Evolutionary conservation across 148 eudicot genomes (phyloP).

Genomic region (Tetragonia tetragonoides): DNA sequence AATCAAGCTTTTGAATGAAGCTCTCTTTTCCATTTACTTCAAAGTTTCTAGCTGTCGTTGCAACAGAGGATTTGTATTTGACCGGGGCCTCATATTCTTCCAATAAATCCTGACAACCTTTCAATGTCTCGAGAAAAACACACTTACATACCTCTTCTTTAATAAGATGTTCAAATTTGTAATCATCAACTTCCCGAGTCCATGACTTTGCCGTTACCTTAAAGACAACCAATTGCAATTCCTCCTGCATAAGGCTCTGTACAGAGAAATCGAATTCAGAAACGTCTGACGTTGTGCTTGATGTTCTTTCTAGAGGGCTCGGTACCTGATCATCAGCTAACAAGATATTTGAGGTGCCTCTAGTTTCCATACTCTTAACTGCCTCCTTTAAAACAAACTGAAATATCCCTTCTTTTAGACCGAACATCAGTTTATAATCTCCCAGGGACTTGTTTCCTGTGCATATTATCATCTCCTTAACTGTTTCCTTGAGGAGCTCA

Average conservation of each 20-base stretch:
- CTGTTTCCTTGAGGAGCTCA: slow-evolving; percentile 9
- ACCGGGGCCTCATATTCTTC: not conserved
- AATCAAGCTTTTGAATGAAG: slow-evolving; percentile 31
- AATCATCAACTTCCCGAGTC: slow-evolving; percentile 28
- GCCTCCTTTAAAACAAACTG: slow-evolving; percentile 7
- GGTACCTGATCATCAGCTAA: not conserved
- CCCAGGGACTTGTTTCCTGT: not conserved
- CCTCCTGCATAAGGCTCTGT: slow-evolving; percentile 31
- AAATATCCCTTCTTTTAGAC: slow-evolving; percentile 8
- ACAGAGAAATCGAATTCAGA: not conserved
- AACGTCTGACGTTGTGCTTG: not conserved
- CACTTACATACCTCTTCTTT: slow-evolving; percentile 31
- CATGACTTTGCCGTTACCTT: slow-evolving; percentile 30
- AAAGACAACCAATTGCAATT: slow-evolving; percentile 24
- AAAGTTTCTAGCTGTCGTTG: not conserved
- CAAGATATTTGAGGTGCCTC: not conserved
- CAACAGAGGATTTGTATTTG: not conserved
- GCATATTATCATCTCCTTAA: slow-evolving; percentile 9
- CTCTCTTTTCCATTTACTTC: slow-evolving; percentile 16
- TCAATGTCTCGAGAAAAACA: slow-evolving; percentile 28
- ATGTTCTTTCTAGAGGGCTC: not conserved
- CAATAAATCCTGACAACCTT: slow-evolving; percentile 6
- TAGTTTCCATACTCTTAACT: not conserved
- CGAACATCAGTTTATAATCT: slow-evolving; percentile 1
- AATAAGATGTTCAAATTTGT: slow-evolving; percentile 25